A percentile compares a stretch with the other conserved stretches of the same genome.
These are phyloP conservation scores for Zymoseptoria crescenta DNA, from an alignment of 2,329 filamentous ascomycete genomes.

Conservation along the genomic window DNA sequence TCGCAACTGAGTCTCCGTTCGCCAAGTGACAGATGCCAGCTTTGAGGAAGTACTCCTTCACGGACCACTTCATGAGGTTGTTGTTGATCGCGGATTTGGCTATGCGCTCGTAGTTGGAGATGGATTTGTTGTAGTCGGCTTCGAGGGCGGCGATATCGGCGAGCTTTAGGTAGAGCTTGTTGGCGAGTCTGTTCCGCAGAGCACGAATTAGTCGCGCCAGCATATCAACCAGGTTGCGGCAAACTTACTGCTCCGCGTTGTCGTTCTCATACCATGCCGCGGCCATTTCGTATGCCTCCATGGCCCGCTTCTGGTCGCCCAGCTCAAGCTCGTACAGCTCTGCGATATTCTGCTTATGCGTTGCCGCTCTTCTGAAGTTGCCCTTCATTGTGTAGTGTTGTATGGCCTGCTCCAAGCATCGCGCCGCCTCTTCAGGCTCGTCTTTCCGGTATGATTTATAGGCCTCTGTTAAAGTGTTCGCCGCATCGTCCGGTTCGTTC, in stretches of 20 bases:
- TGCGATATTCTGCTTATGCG: conserved; percentile 80
- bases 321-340: conserved; percentile 80
- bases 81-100: conserved; percentile 69
- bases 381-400: conserved; percentile 80
- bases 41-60: conserved; percentile 95
- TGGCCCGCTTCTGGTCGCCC: conserved; percentile 67
- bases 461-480: conserved; percentile 79
- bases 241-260: conserved; percentile 68
- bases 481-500: conserved; percentile 86
- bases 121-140: conserved; percentile 75
- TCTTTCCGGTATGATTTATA: conserved; percentile 92
- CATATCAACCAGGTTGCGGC: not conserved
- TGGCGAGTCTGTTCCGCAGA: conserved; percentile 60
- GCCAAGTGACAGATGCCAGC: conserved; percentile 84
- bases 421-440: conserved; percentile 71
- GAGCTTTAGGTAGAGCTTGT: conserved; percentile 88
- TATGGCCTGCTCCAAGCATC: conserved; percentile 72
- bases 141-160: conserved; percentile 79
- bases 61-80: conserved; percentile 86
- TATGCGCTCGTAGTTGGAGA: conserved; percentile 76
- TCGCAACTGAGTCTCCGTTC: conserved; percentile 66
- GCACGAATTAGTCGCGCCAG: conserved; percentile 2
- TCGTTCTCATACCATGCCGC: conserved; percentile 86
- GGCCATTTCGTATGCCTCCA: conserved; percentile 76
- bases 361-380: conserved; percentile 83